phyloP scores from a whole-genome alignment of 2,329 filamentous ascomycete genomes.

The Ophiostoma novo-ulmi region DNA sequence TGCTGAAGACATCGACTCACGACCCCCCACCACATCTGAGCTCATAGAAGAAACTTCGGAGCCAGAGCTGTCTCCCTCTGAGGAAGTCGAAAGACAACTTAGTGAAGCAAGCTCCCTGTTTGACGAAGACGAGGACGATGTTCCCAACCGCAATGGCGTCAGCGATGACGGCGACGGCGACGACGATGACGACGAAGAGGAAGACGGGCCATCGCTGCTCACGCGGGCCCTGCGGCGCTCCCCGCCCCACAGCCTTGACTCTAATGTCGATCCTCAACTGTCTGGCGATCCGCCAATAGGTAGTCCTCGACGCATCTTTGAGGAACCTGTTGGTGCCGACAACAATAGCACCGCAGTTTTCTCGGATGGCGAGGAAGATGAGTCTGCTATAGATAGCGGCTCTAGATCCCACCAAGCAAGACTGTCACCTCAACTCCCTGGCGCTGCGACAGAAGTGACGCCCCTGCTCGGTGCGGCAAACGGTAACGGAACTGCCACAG shows the following conservation, averaged over 20 bases:
- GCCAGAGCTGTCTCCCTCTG: slow-evolving; percentile 10
- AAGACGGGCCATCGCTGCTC: slow-evolving; percentile 24
- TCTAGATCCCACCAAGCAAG: background rate
- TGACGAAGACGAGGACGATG: background rate
- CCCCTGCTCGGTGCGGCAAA: slow-evolving; percentile 41
- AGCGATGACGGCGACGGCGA: background rate
- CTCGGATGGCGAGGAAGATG: slow-evolving; percentile 22
- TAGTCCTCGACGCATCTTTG: background rate
- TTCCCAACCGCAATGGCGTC: background rate
- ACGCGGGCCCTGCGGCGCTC: slow-evolving; percentile 25
- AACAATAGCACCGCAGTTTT: slow-evolving; percentile 20
- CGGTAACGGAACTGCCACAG: slow-evolving; percentile 31
- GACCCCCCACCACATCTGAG: slow-evolving; percentile 36
- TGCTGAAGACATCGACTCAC: slow-evolving; percentile 24
- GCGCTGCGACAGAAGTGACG: slow-evolving; percentile 31
- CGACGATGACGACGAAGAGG: slow-evolving; percentile 13
- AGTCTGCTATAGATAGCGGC: background rate
- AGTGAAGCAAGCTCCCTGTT: background rate
- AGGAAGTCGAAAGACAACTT: slow-evolving; percentile 10
- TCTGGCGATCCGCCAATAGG: slow-evolving; percentile 9
- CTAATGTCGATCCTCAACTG: slow-evolving; percentile 38
- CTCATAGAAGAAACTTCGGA: slow-evolving; percentile 53
- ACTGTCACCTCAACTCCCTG: background rate
- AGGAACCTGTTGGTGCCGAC: background rate
- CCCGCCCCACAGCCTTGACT: slow-evolving; percentile 41